Percentiles rank a stretch among this genome's conserved stretches.
phyloP scores from a whole-genome alignment of 305 asterid species.

The Plantago coronopus region DNA sequence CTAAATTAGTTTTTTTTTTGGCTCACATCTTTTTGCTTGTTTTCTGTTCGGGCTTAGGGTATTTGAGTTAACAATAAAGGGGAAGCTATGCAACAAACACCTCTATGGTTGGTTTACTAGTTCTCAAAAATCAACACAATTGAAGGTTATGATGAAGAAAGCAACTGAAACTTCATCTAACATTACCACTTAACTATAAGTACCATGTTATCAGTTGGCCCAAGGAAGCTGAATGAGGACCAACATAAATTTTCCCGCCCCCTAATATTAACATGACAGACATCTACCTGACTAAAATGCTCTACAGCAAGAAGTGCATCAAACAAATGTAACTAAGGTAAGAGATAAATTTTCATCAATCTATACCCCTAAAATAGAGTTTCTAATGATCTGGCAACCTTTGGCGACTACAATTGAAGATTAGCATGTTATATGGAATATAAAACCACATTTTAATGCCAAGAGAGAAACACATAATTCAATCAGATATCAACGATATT shows the following conservation, averaged over 20 bases:
- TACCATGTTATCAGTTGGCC: neutral
- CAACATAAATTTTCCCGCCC: neutral
- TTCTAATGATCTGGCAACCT: too few relatives aligned
- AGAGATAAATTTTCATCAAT: neutral
- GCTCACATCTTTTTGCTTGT: neutral
- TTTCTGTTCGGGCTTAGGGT: neutral
- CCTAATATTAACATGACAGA: neutral
- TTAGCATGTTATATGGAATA: too few relatives aligned
- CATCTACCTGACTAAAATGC: neutral
- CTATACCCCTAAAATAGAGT: neutral
- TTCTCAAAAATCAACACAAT: neutral
- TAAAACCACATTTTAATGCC: too few relatives aligned
- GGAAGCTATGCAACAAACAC: neutral
- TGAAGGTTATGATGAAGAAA: too few relatives aligned
- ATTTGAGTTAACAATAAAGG: neutral
- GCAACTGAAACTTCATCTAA: neutral
- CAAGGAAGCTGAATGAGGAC: neutral
- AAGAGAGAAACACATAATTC: too few relatives aligned
- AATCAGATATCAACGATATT: too few relatives aligned
- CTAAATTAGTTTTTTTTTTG: conserved; percentile 5
- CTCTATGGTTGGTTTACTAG: neutral
- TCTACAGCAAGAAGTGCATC: neutral
- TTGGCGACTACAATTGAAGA: too few relatives aligned
- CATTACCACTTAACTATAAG: neutral
- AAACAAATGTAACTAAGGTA: too few relatives aligned